phyloP scores from a whole-genome alignment of 2,329 filamentous ascomycete genomes.

The Fusarium drepaniforme region DNA sequence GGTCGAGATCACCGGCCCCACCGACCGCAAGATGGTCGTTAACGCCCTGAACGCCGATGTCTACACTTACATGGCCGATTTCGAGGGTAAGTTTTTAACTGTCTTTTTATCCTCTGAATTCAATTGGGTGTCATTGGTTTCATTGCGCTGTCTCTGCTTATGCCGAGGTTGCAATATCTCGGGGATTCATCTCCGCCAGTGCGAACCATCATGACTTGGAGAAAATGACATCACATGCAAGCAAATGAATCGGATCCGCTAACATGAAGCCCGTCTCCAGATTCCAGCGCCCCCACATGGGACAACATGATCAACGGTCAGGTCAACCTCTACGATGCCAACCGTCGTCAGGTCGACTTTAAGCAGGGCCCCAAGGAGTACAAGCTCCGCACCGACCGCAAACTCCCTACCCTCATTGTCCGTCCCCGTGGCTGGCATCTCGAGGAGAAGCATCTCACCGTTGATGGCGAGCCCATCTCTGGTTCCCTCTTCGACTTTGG shows the following conservation, averaged over 20 bases:
- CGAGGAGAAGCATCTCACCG: slow-evolving; percentile 97
- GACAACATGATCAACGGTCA: slow-evolving; percentile 99
- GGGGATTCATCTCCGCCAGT: not conserved
- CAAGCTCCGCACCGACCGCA: slow-evolving; percentile 93
- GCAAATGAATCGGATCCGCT: slow-evolving; percentile 7
- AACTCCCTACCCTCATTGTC: slow-evolving; percentile 89
- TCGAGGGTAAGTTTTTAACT: slow-evolving; percentile 77
- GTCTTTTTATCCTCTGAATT: not conserved
- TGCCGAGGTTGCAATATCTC: slow-evolving; percentile 5
- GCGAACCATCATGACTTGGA: not conserved
- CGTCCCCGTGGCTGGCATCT: slow-evolving; percentile 98
- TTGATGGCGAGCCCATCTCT: slow-evolving; percentile 95
- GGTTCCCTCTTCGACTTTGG: slow-evolving; percentile 96
- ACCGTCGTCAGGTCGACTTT: slow-evolving; percentile 94
- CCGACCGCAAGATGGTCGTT: slow-evolving; percentile 98
- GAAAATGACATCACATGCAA: slow-evolving; percentile 18
- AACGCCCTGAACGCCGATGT: slow-evolving; percentile 97
- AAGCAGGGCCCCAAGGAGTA: slow-evolving; percentile 96
- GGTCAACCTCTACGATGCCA: slow-evolving; percentile 96
- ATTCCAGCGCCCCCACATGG: slow-evolving; percentile 96
- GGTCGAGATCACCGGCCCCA: slow-evolving; percentile 97
- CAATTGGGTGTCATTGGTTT: not conserved
- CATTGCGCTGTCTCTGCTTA: not conserved
- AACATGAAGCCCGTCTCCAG: slow-evolving; percentile 58
- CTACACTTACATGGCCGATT: slow-evolving; percentile 99